Evolutionary conservation across 2,329 filamentous ascomycete species (phyloP), one percentile per base, ranked within the genome.

Genomic region (Xylariales sp.): DNA sequence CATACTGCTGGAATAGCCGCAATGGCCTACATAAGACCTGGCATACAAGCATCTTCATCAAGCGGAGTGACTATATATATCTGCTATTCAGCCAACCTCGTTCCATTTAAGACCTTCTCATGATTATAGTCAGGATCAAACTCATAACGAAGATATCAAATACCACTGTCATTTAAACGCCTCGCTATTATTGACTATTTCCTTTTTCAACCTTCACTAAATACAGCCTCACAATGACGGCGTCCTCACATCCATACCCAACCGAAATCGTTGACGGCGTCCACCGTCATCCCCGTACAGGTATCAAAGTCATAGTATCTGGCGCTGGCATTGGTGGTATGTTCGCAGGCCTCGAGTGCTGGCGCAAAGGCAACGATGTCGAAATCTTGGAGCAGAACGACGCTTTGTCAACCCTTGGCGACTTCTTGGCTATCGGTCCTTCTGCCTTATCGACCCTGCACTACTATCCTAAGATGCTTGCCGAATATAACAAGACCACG

Each of bases 361-460:
- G 65, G 65, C 65, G 65, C 9, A 65, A 65, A 18, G 65, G 65
- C 34, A 63, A 65, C 39, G 65, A 65, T 34, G 65, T 68, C 36
- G 62, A 68, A 30, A 48, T 68, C 28, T 14, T 68, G 8, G 65
- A 68, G 56, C 62, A 65, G 45, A 65, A 65, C 46, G 36, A 60
- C 23, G 30, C 32, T 30, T 16, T 61, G 43, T 57, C 62, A 7
- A 57, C 56, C 10, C 28, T 68, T 36, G 65, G 65, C 8, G 65
- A 68, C 39, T 68, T 68, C 45, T 65, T 68, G 10, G 8, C 56
- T 30, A 65, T 68, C 32, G 65, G 65, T 1, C 65, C 65, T 18
- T 68, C 65, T 52, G 65, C 65, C 6, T 50, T 68, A 18, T 61
- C 65, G n/a, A 68, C 65, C 8, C 36, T 68, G 18, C 62, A 68